A percentile compares a stretch with the other conserved stretches of the same genome.
Evolutionary conservation across 208 protist genomes (phyloP).

Genomic region (Lotmaria passim): DNA sequence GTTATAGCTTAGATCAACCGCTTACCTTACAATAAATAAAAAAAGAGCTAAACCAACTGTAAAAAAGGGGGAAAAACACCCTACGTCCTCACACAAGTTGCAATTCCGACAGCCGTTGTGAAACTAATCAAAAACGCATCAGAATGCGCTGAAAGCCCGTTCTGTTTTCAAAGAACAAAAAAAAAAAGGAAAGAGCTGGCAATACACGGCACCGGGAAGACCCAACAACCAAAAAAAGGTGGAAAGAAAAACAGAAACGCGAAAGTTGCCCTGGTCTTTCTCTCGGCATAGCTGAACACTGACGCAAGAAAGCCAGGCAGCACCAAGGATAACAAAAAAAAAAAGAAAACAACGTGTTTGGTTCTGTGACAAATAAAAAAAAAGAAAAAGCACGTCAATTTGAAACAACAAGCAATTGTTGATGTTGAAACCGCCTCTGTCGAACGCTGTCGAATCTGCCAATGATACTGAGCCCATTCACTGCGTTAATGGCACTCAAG

Average conservation of each 20-base stretch:
- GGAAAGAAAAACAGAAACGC: background rate
- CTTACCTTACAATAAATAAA: constrained; percentile 8
- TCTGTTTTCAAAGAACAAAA: background rate
- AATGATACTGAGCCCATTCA: no score
- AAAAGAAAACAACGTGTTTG: background rate
- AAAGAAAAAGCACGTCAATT: constrained; percentile 8
- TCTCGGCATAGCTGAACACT: no score
- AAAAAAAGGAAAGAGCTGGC: background rate
- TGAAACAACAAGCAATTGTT: background rate
- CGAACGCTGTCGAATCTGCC: no score
- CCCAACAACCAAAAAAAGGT: background rate
- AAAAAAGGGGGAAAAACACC: constrained; percentile 11
- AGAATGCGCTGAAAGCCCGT: background rate
- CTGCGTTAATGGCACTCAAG: no score
- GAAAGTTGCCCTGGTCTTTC: no score
- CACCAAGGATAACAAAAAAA: constrained; percentile 24
- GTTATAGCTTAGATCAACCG: background rate
- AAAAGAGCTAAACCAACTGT: constrained; percentile 6
- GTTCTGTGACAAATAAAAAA: constrained; percentile 26
- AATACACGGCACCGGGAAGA: background rate
- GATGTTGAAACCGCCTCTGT: no score
- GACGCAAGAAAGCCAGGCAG: background rate
- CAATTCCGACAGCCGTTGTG: no score
- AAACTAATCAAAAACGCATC: background rate
- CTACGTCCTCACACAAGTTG: no score